Base-by-base conservation (phyloP, 352 stramenopile species). In the Globisporangium ultimum region DNA sequence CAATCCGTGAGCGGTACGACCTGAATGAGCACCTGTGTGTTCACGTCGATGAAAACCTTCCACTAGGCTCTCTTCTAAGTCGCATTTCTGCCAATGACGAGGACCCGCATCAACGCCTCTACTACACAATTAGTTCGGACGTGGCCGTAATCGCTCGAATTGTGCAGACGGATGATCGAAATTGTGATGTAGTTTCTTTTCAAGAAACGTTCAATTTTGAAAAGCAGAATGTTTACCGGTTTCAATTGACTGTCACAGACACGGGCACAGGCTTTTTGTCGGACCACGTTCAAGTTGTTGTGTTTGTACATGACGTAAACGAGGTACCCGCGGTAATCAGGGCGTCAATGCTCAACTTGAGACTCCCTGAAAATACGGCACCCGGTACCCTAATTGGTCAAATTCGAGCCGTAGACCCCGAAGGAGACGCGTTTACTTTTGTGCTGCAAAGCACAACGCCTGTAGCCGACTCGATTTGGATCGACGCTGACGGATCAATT, bases 11-110 rank as follows among this genome's bases (percentile, higher is more conserved):
- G 42, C 71, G 67, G 7, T 76, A 70, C 43, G 69, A 85, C 52
- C 56, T 42, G 3, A 88, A 88, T 55, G 50, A 77, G 13, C 71
- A 88, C 17, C 57, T 86, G 2, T 88, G 78, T 18, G 4, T 86
- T 6, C 57, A 70, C 54, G 64, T 70, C 1, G 48, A 59, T 11
- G 78, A 88, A 58, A 75, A 82, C 49, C 1, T 61, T 10, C 21
- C 43, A 12, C 24, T 64, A 32, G 67, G 57, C 8, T 67, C 66
- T 17, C 0, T 77, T 1, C 55, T 88, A 22, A 34, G 59, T 5
- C 42, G 53, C 7, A 56, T 85, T 17, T 48, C 58, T 41, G 75
- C 75, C 1, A 18, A 41, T 2, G 78, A 88, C 47, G 54, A 55
- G 34, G 78, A 88, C 32, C 58, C n/a, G 18, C 62, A 55, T 10